phyloP scores from a whole-genome alignment of 2,329 filamentous ascomycete species.

The Leptographium radiaticola region DNA sequence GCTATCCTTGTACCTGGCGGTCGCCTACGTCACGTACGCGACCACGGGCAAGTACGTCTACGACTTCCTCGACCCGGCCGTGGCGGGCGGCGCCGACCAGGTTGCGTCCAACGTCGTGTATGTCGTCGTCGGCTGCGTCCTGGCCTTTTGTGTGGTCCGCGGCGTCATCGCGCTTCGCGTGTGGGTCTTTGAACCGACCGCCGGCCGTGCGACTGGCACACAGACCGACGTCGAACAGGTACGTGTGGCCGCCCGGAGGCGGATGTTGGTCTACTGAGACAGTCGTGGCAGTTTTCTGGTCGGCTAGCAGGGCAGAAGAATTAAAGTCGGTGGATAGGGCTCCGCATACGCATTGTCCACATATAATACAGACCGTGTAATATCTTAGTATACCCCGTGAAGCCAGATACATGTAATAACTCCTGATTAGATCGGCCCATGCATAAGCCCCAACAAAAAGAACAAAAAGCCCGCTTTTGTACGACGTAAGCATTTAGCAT shows the following conservation, averaged over 20 bases:
- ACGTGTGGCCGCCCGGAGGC: no score
- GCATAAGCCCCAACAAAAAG: not conserved
- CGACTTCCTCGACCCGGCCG: slow-evolving; percentile 53
- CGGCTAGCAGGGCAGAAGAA: no score
- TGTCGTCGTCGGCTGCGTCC: slow-evolving; percentile 36
- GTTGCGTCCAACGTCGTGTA: slow-evolving; percentile 54
- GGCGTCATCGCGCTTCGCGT: slow-evolving; percentile 37
- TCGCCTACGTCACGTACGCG: slow-evolving; percentile 61
- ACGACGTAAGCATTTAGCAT: slow-evolving; percentile 31
- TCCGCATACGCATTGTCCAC: no score
- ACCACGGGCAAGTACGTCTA: slow-evolving; percentile 67
- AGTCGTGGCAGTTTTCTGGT: no score
- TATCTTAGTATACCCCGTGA: no score
- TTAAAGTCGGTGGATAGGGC: no score
- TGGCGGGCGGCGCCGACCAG: slow-evolving; percentile 29
- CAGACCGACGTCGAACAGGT: no score
- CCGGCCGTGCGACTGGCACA: no score
- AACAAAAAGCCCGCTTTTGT: not conserved
- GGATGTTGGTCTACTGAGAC: no score
- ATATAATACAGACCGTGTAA: no score
- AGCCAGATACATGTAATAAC: no score
- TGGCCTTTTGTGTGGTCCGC: slow-evolving; percentile 41
- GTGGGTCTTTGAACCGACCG: slow-evolving; percentile 29
- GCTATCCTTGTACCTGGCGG: slow-evolving; percentile 55
- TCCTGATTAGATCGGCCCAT: not conserved